Base-by-base conservation (phyloP, 768 basidiomycete genomes). In the Leucosporidium creatinivorum region DNA sequence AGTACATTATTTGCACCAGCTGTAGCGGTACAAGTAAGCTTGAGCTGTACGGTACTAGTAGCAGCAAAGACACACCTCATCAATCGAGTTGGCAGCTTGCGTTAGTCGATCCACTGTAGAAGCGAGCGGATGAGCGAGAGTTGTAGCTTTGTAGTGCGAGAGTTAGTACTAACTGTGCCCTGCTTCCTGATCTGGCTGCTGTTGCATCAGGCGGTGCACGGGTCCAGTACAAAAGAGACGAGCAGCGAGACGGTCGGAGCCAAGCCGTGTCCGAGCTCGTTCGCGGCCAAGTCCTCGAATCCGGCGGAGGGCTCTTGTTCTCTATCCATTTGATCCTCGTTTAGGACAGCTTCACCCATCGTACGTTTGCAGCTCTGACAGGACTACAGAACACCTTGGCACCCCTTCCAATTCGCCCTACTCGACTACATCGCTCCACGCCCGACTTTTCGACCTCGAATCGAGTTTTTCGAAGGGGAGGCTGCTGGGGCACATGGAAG, bases 61-160 rank as follows among this genome's bases (percentile, higher is more conserved):
- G 36, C 28, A 36, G 5, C 25, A 1, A 69, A 44, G 39, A 44
- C 80, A 62, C 62, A 88, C 89, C 81, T 89, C 86, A 79, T 94
- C 91, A 67, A 92, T 91, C 79, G 89, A 89, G 85, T 94, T 88
- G 82, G 93, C 91, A 63, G 93, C 86, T 78, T 93, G 92, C 15
- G 92, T 93, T 78, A 93, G 89, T 80, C 91, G 87, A 83, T 93
- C 91, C 92, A 93, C 93, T 82, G 89, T 65, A 31, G 13, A 12
- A 5, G 4, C 12, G 39, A 18, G 21, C 12, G 39, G 26, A 21
- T 9, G 39, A 44, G 39, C 6, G 30, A 33, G 18, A 56, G 55
- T 31, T 31, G 55, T 18, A 10, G 19, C 23, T 30, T 18, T 3
- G 19, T 23, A 23, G 26, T 33, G 33, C 23, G 60, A 26, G n/a